Evolutionary conservation across 208 protist species (phyloP).

Genomic region (Blastocrithidia nonstop): DNA sequence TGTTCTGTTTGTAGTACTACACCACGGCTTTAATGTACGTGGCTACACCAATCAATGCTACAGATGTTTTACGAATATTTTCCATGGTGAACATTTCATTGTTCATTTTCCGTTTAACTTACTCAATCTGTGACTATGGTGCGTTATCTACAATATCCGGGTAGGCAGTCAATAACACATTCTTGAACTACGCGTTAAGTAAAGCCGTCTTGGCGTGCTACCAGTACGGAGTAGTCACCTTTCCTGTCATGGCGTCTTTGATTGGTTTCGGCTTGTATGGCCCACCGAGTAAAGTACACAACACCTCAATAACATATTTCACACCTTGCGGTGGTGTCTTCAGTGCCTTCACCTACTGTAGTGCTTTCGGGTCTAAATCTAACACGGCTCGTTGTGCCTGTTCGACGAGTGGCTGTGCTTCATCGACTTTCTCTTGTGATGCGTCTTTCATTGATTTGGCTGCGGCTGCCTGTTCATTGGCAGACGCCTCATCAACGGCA

Average conservation of each 20-base stretch:
- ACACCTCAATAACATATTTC: conserved; percentile 88
- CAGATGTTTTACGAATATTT: conserved; percentile 80
- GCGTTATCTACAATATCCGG: conserved; percentile 79
- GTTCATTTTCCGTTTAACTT: conserved; percentile 90
- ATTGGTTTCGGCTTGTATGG: conserved; percentile 74
- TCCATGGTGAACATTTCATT: conserved; percentile 91
- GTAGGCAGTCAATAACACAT: conserved; percentile 69
- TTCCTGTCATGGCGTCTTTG: conserved; percentile 70
- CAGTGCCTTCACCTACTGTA: conserved; percentile 92
- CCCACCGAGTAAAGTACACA: conserved; percentile 82
- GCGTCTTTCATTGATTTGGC: conserved; percentile 90
- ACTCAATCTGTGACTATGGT: conserved; percentile 80
- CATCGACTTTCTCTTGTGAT: conserved; percentile 91
- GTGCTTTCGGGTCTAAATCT: conserved; percentile 87
- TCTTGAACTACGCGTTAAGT: conserved; percentile 82
- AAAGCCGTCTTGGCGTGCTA: conserved; percentile 80
- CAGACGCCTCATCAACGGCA: conserved; percentile 80
- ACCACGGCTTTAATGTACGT: conserved; percentile 95
- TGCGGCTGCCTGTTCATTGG: conserved; percentile 78
- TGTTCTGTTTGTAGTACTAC: conserved; percentile 95
- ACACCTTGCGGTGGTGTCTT: conserved; percentile 91
- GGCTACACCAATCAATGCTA: conserved; percentile 88
- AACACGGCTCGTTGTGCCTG: conserved; percentile 86
- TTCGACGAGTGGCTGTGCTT: conserved; percentile 91
- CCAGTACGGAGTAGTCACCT: conserved; percentile 87